Evolutionary conservation across 345 rosid species (phyloP).

Genomic region (Pugionium cornutum): DNA sequence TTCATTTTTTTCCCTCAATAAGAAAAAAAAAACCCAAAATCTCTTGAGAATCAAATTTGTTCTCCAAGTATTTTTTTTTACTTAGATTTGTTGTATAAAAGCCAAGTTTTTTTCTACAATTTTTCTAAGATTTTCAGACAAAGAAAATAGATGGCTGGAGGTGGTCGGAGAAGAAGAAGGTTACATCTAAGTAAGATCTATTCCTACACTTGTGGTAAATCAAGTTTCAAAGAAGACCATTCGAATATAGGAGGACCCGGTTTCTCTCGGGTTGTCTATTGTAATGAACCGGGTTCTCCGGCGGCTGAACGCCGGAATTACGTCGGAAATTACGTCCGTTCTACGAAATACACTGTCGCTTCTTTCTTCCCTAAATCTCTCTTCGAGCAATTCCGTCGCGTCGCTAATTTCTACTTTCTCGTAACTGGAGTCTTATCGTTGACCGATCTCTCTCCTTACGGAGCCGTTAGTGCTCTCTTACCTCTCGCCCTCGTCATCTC

Average conservation of each 20-base stretch:
- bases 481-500: constrained; percentile 74
- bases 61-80: constrained; percentile 30
- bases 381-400: constrained; percentile 95
- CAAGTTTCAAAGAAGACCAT: constrained; percentile 68
- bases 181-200: constrained; percentile 74
- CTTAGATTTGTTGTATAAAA: background rate
- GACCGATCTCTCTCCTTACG: constrained; percentile 71
- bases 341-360: constrained; percentile 73
- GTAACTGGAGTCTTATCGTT: constrained; percentile 70
- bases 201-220: constrained; percentile 64
- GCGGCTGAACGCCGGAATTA: constrained; percentile 65
- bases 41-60: constrained; percentile 23
- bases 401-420: constrained; percentile 87
- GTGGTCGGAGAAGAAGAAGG: constrained; percentile 54
- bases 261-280: constrained; percentile 76
- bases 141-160: constrained; percentile 53
- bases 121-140: constrained; percentile 25
- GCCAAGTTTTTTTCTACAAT: background rate
- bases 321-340: constrained; percentile 60
- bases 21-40: background rate
- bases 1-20: constrained; percentile 18
- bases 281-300: constrained; percentile 70
- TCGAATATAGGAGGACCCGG: constrained; percentile 84
- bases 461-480: constrained; percentile 63
- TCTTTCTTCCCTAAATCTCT: constrained; percentile 87